Base-by-base conservation (phyloP, 208 protist species). In the Trypanosoma cruzi region DNA sequence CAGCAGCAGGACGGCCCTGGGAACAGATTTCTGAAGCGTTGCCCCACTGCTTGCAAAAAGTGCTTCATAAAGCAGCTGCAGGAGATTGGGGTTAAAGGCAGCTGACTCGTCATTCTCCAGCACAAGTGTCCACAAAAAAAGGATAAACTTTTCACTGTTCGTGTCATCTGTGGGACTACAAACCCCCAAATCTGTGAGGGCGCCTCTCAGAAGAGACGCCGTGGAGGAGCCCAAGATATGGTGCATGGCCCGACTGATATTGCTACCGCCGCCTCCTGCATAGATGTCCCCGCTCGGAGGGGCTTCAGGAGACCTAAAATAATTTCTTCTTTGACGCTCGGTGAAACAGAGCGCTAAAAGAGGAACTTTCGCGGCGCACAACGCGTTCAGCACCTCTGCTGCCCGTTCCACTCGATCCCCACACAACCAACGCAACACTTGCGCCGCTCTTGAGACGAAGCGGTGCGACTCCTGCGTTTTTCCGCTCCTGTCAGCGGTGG, bases 361-460 rank as follows among this genome's bases (percentile, higher is more conserved):
- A 10, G 55, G 49, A 24, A 77, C 50, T 42, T 42, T 61, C 7
- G 55, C 71, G 18, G 28, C 29, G 31, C 22, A 46, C n/a, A 79
- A 44, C 7, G 26, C 31, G 8, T 40, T 10, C 42, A 79, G 31
- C 29, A 79, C 60, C 18, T 55, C 53, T 20, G 5, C n/a, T 1
- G 65, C 32, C 22, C 49, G 54, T 37, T 59, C 42, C 16, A 32
- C 53, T 7, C 22, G 36, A 34, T 73, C 73, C 4, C 60, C 73
- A 73, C 56, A 68, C 0, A 79, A 52, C 73, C 73, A 79, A 48
- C 36, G n/a, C 3, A 79, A 53, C 31, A 79, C 26, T 18, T 34
- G 34, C 16, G 52, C 54, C 6, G 66, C 64, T 8, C 50, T 34
- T 4, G 31, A 7, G n/a, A 78, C 10, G 48, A 14, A 20, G 8